Evolutionary conservation across 1,284 basidiomycete genomes (phyloP).

Genomic region (Lentinula novae-zelandiae): DNA sequence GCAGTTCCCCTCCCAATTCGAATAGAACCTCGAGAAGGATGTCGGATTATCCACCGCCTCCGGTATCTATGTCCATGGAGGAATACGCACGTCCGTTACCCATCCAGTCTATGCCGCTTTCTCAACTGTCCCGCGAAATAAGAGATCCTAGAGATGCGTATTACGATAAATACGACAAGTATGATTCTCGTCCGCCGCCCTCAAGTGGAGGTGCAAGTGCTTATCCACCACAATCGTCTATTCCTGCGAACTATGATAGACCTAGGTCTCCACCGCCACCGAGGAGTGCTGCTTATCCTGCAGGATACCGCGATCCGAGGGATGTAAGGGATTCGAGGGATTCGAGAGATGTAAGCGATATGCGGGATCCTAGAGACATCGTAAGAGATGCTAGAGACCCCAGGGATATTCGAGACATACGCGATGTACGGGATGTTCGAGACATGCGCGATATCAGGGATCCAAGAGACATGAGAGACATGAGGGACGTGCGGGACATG

Average conservation of each 20-base stretch:
- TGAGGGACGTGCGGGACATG: neutral
- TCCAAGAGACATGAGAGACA: neutral
- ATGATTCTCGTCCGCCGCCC: conserved; percentile 19
- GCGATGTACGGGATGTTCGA: neutral
- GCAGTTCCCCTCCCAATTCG: neutral
- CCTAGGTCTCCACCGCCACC: conserved; percentile 19
- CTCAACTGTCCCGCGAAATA: neutral
- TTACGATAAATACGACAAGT: conserved; percentile 16
- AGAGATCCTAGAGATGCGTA: conserved; percentile 16
- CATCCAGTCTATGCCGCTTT: neutral
- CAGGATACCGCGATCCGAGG: neutral
- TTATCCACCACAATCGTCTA: conserved; percentile 11
- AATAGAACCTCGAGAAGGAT: neutral
- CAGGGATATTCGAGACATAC: neutral
- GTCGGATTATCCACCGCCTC: conserved; percentile 3
- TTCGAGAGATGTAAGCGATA: conserved; percentile 15
- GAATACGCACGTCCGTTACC: too few relatives aligned
- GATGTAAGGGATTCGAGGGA: conserved; percentile 15
- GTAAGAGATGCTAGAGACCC: neutral
- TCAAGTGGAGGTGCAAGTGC: conserved; percentile 21
- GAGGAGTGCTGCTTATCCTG: neutral
- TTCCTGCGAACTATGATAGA: conserved; percentile 23
- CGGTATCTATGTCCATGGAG: too few relatives aligned
- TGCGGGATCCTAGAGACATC: conserved; percentile 16
- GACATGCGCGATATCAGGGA: neutral